Conservation (phyloP, 2,329 filamentous ascomycete species). For the Drechmeria coniospora region DNA sequence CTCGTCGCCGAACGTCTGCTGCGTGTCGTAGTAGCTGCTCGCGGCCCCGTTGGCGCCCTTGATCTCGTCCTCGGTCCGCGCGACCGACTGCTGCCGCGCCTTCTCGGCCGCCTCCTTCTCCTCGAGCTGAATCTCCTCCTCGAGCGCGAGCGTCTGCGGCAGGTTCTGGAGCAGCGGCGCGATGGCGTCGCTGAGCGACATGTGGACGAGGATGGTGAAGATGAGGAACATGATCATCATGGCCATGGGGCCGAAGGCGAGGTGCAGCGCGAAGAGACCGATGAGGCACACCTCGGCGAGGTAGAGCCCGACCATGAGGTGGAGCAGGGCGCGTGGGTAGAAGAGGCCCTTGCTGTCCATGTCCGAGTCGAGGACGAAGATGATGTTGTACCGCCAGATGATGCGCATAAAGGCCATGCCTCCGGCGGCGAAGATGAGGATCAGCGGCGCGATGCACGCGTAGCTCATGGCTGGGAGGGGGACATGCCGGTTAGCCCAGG, state of each 20-base stretch:
- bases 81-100: slow-evolving; percentile 8
- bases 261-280: slow-evolving; percentile 62
- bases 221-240: slow-evolving; percentile 64
- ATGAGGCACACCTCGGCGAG: slow-evolving; percentile 70
- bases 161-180: slow-evolving; percentile 64
- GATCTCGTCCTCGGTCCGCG: slow-evolving; percentile 7
- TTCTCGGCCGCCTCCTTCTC: slow-evolving; percentile 31
- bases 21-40: slow-evolving; percentile 19
- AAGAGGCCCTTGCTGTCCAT: slow-evolving; percentile 81
- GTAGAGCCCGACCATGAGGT: slow-evolving; percentile 73
- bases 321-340: slow-evolving; percentile 77
- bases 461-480: slow-evolving; percentile 59
- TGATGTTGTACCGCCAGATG: slow-evolving; percentile 78
- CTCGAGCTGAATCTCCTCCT: slow-evolving; percentile 29
- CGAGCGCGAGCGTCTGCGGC: slow-evolving; percentile 52
- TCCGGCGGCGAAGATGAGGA: slow-evolving; percentile 66
- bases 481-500: neutral
- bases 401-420: slow-evolving; percentile 72
- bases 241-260: slow-evolving; percentile 51
- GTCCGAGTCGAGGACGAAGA: slow-evolving; percentile 69
- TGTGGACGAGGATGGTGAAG: slow-evolving; percentile 62
- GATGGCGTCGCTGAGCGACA: slow-evolving; percentile 58
- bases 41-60: slow-evolving; percentile 11
- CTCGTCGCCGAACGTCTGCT: slow-evolving; percentile 20
- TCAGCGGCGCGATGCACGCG: slow-evolving; percentile 70